These are phyloP conservation scores for Yamadazyma atlantica DNA, from an alignment of 1,139 yeast genomes.

Conservation along the genomic window DNA sequence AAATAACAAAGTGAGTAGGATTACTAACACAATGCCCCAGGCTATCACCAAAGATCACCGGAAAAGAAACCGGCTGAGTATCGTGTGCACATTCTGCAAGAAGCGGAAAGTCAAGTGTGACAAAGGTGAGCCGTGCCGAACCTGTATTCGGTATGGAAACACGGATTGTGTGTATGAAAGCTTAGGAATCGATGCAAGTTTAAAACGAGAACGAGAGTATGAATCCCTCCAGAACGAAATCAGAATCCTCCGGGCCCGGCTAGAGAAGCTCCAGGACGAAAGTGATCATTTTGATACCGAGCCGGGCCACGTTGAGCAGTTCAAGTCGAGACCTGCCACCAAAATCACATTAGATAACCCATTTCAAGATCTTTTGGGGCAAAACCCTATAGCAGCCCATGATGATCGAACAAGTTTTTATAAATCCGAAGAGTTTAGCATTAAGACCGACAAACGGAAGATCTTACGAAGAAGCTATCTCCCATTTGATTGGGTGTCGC, in stretches of 20 bases:
- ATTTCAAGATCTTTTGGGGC: slow-evolving; percentile 9
- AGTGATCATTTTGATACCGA: neutral
- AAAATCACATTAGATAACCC: neutral
- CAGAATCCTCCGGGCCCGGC: slow-evolving; percentile 6
- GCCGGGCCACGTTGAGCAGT: neutral
- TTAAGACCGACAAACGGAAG: neutral
- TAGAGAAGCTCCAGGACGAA: slow-evolving; percentile 7
- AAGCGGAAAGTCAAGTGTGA: slow-evolving; percentile 43
- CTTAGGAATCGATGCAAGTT: slow-evolving; percentile 10
- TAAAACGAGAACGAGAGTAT: slow-evolving; percentile 5
- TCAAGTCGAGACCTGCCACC: neutral
- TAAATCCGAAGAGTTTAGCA: slow-evolving; percentile 9
- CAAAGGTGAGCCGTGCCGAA: slow-evolving; percentile 40
- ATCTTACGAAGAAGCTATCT: slow-evolving; percentile 21
- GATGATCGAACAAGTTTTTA: slow-evolving; percentile 34
- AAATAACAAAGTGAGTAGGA: no score
- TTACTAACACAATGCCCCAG: neutral
- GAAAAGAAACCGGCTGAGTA: slow-evolving; percentile 28
- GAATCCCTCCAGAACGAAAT: slow-evolving; percentile 10
- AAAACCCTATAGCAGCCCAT: slow-evolving; percentile 11
- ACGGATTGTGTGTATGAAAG: slow-evolving; percentile 24
- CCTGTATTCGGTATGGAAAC: slow-evolving; percentile 37
- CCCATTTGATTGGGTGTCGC: slow-evolving; percentile 37
- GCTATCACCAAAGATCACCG: neutral
- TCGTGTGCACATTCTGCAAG: slow-evolving; percentile 42